Conservation (phyloP, 179 eudicot species). For the Spinacia oleracea region DNA sequence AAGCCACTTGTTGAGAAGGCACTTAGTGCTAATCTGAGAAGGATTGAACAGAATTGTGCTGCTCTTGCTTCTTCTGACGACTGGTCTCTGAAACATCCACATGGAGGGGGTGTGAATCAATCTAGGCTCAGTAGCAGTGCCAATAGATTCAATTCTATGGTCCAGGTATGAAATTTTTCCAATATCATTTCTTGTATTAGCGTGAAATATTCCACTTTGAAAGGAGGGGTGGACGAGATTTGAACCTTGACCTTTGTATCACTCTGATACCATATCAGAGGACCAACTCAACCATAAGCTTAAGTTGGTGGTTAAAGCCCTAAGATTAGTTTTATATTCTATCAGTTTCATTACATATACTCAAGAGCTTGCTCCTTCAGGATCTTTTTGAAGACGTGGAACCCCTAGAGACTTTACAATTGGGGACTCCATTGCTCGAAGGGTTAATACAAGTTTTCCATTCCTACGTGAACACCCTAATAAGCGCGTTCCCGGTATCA, state of each 20-base stretch:
- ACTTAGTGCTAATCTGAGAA: conserved; percentile 47
- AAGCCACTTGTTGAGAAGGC: conserved; percentile 76
- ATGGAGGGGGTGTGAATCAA: conserved; percentile 42
- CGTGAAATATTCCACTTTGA: too few relatives aligned
- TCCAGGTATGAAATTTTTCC: conserved; percentile 47
- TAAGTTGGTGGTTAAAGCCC: too few relatives aligned
- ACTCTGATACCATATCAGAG: too few relatives aligned
- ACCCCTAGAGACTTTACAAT: conserved; percentile 59
- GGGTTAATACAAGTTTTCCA: conserved; percentile 65
- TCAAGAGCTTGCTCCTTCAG: conserved; percentile 26
- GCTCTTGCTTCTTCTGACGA: conserved; percentile 82
- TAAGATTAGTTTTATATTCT: too few relatives aligned
- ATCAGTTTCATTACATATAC: background rate
- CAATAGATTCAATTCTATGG: conserved; percentile 70
- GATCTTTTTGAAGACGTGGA: conserved; percentile 81
- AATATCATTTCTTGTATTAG: background rate
- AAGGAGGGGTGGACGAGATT: too few relatives aligned
- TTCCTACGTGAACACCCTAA: conserved; percentile 62
- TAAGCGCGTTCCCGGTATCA: conserved; percentile 73
- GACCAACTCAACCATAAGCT: too few relatives aligned
- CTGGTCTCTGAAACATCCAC: conserved; percentile 62
- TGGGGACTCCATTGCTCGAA: conserved; percentile 60
- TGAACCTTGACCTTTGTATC: too few relatives aligned
- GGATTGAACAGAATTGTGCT: conserved; percentile 66
- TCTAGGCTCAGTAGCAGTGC: conserved; percentile 76